A percentile compares a stretch with the other conserved stretches of the same genome.
These are phyloP conservation scores for Ambrosiella cleistominuta DNA, from an alignment of 2,329 filamentous ascomycete species.

Conservation along the genomic window DNA sequence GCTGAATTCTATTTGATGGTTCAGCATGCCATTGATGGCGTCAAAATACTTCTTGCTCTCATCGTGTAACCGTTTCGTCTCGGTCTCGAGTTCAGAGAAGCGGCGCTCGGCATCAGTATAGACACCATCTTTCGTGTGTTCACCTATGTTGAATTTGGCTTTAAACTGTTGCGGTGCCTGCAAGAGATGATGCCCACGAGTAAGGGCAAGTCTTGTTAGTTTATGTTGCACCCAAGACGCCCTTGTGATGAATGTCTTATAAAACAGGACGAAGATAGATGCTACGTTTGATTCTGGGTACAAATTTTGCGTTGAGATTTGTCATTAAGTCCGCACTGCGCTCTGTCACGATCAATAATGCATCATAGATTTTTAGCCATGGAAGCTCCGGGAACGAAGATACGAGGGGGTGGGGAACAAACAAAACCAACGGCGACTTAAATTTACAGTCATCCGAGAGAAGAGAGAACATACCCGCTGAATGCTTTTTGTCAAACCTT, in stretches of 20 bases:
- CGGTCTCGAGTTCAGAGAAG: conserved; percentile 81
- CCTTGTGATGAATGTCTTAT: too few relatives aligned
- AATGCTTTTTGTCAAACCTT: conserved; percentile 83
- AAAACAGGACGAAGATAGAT: too few relatives aligned
- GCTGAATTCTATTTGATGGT: conserved; percentile 95
- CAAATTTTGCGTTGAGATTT: not conserved
- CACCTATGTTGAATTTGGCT: conserved; percentile 84
- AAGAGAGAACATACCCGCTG: conserved; percentile 45
- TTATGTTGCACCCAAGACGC: not conserved
- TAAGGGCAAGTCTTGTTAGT: not conserved
- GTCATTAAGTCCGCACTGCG: not conserved
- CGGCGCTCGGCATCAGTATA: conserved; percentile 89
- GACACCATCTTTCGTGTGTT: conserved; percentile 84
- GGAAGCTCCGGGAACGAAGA: conserved; percentile 4
- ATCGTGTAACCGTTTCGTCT: conserved; percentile 93
- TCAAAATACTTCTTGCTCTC: conserved; percentile 96
- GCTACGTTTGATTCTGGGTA: not conserved
- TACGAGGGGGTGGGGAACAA: not conserved
- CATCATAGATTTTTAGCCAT: conserved; percentile 2
- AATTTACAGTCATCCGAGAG: not conserved
- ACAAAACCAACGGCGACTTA: not conserved
- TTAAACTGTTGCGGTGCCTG: conserved; percentile 84
- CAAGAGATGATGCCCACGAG: not conserved
- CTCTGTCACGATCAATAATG: not conserved
- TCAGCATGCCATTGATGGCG: conserved; percentile 94